A percentile compares a stretch with the other conserved stretches of the same genome.
Evolutionary conservation across 345 rosid genomes (phyloP).

Genomic region (Lumnitzera racemosa): DNA sequence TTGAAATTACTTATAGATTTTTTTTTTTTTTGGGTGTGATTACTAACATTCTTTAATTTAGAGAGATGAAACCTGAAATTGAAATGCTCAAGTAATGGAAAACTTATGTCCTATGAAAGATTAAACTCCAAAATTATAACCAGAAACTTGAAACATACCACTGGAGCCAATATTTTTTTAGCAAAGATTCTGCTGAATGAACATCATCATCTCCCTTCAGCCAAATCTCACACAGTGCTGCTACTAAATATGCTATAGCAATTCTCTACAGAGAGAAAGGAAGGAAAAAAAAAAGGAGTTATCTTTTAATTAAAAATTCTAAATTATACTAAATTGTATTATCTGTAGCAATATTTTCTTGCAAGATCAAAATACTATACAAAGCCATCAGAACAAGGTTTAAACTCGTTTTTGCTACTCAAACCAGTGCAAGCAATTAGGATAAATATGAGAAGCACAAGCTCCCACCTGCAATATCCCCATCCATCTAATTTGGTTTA

Average conservation of each 20-base stretch:
- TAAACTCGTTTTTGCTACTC: not conserved
- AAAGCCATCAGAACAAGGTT: not conserved
- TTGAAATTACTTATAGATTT: too few relatives aligned
- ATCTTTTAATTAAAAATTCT: constrained; percentile 5
- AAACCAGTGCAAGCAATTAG: too few relatives aligned
- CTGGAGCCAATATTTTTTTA: constrained; percentile 49
- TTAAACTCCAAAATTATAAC: not conserved
- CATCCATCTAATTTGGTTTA: constrained; percentile 52
- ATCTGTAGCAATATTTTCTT: too few relatives aligned
- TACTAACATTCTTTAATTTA: too few relatives aligned
- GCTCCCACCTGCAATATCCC: constrained; percentile 72
- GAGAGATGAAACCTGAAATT: too few relatives aligned
- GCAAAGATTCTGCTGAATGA: constrained; percentile 30
- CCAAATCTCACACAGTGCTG: constrained; percentile 85
- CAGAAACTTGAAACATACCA: constrained; percentile 30
- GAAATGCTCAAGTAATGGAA: too few relatives aligned
- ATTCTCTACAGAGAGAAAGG: constrained; percentile 47
- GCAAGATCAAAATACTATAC: not conserved
- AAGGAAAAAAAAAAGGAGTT: not conserved
- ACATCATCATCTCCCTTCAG: constrained; percentile 42
- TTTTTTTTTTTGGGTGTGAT: too few relatives aligned
- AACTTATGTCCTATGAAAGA: too few relatives aligned
- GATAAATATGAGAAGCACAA: not conserved
- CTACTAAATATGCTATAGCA: constrained; percentile 60
- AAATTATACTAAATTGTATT: not conserved